phyloP scores from a whole-genome alignment of 2,329 filamentous ascomycete species.

The Fusarium sp. region DNA sequence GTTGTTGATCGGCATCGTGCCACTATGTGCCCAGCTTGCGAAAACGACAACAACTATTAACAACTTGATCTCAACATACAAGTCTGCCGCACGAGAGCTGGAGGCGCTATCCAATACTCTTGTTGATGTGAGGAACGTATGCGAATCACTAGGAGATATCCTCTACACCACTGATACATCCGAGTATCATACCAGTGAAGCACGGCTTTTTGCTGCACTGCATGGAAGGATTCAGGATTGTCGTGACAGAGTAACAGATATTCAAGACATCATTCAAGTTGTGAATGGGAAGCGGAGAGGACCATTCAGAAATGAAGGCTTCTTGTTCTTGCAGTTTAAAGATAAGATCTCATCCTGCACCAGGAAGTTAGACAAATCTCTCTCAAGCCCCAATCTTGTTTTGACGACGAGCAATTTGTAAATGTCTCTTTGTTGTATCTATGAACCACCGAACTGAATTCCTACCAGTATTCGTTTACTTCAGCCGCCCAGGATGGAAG shows the following conservation, averaged over 20 bases:
- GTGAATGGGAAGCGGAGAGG: background rate
- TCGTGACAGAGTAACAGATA: background rate
- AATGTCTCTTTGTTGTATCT: background rate
- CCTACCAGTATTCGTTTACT: background rate
- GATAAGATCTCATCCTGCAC: background rate
- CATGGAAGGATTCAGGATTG: background rate
- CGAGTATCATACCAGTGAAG: background rate
- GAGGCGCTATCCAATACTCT: background rate
- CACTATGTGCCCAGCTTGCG: slow-evolving; percentile 15
- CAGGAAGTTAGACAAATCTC: background rate
- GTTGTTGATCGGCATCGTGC: background rate
- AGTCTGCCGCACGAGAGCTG: slow-evolving; percentile 16
- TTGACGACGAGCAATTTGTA: background rate
- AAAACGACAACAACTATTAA: background rate
- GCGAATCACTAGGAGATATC: background rate
- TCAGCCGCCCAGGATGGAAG: too few relatives aligned
- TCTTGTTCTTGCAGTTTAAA: slow-evolving; percentile 13
- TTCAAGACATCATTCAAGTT: background rate
- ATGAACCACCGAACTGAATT: rapidly evolving
- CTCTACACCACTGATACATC: background rate
- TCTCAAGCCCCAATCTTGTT: background rate
- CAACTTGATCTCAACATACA: slow-evolving; percentile 13
- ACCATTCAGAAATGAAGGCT: background rate
- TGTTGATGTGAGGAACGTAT: slow-evolving; percentile 2
- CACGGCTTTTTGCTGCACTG: background rate